Conservation (phyloP, 2,329 filamentous ascomycete genomes). For the Graphilbum fragrans region DNA sequence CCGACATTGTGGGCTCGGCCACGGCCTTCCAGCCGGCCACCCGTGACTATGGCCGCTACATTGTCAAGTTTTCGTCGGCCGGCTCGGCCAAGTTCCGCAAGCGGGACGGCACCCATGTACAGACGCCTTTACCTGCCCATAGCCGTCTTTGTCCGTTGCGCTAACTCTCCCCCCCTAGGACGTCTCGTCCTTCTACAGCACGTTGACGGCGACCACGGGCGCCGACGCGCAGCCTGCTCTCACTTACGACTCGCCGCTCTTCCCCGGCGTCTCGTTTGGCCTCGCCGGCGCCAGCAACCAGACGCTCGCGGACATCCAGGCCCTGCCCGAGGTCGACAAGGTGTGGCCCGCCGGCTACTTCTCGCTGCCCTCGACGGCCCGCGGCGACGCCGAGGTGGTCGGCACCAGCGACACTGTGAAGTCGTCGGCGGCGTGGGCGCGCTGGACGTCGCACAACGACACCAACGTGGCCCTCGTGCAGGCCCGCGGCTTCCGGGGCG, state of each 20-base stretch:
- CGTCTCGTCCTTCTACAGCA: no score
- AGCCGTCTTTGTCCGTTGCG: no score
- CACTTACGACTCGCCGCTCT: conserved; percentile 7
- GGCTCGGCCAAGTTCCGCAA: no score
- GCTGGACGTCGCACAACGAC: conserved; percentile 38
- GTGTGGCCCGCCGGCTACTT: conserved; percentile 6
- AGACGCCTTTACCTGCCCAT: no score
- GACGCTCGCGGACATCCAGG: conserved; percentile 4
- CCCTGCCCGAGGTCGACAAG: conserved; percentile 7
- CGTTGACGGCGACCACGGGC: neutral
- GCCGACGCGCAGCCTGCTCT: conserved; percentile 2
- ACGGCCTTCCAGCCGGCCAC: no score
- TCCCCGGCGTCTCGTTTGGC: conserved; percentile 10
- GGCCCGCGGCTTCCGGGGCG: conserved; percentile 33
- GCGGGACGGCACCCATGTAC: no score
- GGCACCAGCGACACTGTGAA: neutral
- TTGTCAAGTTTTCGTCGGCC: no score
- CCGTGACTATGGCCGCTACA: no score
- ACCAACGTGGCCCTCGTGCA: conserved; percentile 42
- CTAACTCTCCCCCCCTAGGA: no score
- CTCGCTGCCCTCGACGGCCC: neutral
- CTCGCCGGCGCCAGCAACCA: conserved; percentile 2
- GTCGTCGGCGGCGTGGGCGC: no score
- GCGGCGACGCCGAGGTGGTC: neutral
- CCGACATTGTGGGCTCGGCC: no score